phyloP scores from a whole-genome alignment of 1,284 basidiomycete species.

The Coniophora puteana region DNA sequence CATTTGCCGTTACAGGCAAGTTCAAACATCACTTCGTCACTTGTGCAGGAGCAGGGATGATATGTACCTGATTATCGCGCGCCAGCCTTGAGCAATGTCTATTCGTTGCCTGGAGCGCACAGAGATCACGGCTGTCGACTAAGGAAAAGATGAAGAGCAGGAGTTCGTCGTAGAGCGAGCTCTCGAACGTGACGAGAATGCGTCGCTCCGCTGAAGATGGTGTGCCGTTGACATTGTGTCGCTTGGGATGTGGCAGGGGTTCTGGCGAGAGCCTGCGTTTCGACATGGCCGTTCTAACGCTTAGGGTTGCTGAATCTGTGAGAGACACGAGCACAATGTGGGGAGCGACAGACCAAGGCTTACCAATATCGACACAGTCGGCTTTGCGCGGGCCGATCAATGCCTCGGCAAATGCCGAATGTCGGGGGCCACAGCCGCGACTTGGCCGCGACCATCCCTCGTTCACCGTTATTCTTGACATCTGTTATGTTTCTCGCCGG shows the following conservation, averaged over 20 bases:
- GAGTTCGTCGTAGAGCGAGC: constrained; percentile 68
- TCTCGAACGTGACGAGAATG: constrained; percentile 43
- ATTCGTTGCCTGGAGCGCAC: constrained; percentile 57
- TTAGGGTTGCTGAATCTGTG: background rate
- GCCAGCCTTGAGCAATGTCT: constrained; percentile 65
- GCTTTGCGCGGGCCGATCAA: no score
- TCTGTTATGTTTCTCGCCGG: no score
- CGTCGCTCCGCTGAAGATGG: constrained; percentile 8
- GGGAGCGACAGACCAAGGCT: no score
- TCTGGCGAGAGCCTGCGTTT: constrained; percentile 52
- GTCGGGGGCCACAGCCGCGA: no score
- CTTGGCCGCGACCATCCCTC: no score
- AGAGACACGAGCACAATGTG: no score
- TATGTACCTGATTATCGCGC: constrained; percentile 51
- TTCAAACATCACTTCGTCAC: no score
- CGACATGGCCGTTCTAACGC: constrained; percentile 40
- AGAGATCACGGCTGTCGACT: constrained; percentile 64
- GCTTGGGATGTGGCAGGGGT: constrained; percentile 54
- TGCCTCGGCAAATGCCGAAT: no score
- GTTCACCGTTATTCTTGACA: no score
- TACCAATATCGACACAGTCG: no score
- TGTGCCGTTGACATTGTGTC: constrained; percentile 39
- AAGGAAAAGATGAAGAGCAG: constrained; percentile 70
- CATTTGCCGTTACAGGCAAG: constrained; percentile 8
- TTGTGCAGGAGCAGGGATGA: constrained; percentile 11